Percentiles rank a stretch among this genome's conserved stretches.
phyloP scores from a whole-genome alignment of 805 yeast species.

The Tetrapisispora fleetii region DNA sequence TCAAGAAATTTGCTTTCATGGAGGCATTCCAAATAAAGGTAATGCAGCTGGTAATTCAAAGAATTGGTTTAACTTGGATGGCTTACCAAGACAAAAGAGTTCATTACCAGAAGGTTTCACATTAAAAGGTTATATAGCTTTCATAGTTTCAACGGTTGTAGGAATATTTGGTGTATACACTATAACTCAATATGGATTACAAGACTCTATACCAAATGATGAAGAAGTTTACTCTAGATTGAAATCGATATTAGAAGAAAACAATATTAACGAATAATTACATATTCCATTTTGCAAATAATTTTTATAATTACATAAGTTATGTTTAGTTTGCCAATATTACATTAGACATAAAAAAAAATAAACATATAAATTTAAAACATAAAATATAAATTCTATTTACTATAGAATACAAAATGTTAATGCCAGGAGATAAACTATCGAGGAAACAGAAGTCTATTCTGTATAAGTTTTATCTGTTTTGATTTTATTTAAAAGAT shows the following conservation, averaged over 20 bases:
- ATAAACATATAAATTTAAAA: not conserved
- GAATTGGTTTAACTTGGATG: conserved; percentile 47
- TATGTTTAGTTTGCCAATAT: not conserved
- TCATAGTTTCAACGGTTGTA: conserved; percentile 40
- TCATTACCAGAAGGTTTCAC: conserved; percentile 70
- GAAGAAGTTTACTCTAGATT: conserved; percentile 33
- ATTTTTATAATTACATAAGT: not conserved
- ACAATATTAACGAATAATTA: conserved; percentile 10
- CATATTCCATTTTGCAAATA: not conserved
- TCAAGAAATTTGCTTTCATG: conserved; percentile 38
- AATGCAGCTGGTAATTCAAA: conserved; percentile 63
- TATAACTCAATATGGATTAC: conserved; percentile 56
- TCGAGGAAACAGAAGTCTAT: conserved; percentile 1
- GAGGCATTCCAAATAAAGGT: conserved; percentile 41
- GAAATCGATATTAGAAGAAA: conserved; percentile 25
- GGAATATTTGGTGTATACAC: conserved; percentile 54
- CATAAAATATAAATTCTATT: too few relatives aligned
- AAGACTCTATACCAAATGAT: conserved; percentile 46
- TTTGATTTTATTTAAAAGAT: conserved; percentile 67
- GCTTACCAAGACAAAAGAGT: conserved; percentile 48
- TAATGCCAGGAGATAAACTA: not conserved
- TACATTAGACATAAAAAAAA: not conserved
- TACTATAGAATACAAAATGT: not conserved
- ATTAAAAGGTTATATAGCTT: conserved; percentile 55
- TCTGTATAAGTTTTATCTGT: conserved; percentile 32